Conservation (phyloP, 257 asterid species). For the Solanum medicagineum region DNA sequence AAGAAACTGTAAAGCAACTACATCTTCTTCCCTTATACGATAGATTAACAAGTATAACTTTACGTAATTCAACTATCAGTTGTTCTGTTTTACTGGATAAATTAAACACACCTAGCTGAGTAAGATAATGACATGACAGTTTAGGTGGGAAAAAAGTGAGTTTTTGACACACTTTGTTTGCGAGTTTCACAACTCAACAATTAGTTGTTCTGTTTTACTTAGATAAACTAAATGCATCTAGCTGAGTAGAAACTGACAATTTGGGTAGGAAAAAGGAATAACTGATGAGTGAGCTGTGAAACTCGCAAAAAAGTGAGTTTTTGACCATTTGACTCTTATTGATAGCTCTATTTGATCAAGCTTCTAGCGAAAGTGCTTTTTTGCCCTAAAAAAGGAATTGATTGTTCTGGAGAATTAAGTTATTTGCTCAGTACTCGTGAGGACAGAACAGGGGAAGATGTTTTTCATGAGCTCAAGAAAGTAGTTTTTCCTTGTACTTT, state of each 20-base stretch:
- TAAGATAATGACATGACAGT: background rate
- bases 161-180: no score
- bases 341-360: background rate
- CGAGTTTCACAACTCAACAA: background rate
- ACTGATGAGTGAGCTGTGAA: no score
- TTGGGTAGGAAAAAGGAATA: no score
- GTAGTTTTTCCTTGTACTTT: background rate
- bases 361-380: background rate
- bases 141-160: background rate
- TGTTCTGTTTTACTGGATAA: background rate
- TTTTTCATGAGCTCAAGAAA: background rate
- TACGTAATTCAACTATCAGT: background rate
- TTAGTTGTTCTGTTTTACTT: no score
- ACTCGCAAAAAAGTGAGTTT: background rate
- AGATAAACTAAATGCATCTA: no score
- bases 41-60: background rate
- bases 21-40: background rate
- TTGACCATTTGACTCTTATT: background rate
- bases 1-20: slow-evolving; percentile 34
- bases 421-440: background rate
- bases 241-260: no score
- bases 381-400: no score
- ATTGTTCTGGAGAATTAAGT: no score
- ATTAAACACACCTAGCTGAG: no score
- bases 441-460: background rate